Conservation (phyloP, 2,329 filamentous ascomycete species). For the Arthrobotrys entomopaga region DNA sequence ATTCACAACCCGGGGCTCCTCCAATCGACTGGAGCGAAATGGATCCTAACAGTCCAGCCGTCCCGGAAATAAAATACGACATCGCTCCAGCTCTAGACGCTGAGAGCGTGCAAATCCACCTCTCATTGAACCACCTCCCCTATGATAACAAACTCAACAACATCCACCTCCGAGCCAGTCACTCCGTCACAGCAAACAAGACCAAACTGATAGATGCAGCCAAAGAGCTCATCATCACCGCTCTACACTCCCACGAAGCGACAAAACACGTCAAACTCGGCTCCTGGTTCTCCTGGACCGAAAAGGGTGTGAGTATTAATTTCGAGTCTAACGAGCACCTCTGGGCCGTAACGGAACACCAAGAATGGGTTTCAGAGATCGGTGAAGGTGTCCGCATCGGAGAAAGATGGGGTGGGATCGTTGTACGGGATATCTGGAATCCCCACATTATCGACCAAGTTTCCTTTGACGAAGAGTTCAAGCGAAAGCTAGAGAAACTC, state of each 20-base stretch:
- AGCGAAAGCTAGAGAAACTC: constrained; percentile 15
- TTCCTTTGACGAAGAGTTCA: constrained; percentile 15
- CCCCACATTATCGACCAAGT: constrained; percentile 21
- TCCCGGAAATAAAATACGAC: background rate
- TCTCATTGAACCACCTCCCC: constrained; percentile 22
- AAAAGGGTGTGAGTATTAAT: constrained; percentile 31
- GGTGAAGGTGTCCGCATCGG: constrained; percentile 23
- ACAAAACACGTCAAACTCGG: constrained; percentile 28
- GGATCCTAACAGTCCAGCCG: too few relatives aligned
- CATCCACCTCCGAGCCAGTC: constrained; percentile 30
- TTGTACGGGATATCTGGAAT: constrained; percentile 44
- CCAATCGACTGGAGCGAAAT: too few relatives aligned
- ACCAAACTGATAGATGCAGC: constrained; percentile 27
- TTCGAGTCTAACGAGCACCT: constrained; percentile 33
- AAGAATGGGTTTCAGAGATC: constrained; percentile 26
- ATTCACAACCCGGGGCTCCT: too few relatives aligned
- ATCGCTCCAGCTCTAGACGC: background rate
- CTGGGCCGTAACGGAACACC: constrained; percentile 37
- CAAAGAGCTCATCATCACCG: constrained; percentile 14
- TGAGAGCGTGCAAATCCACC: constrained; percentile 28
- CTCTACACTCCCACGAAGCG: constrained; percentile 27
- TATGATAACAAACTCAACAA: constrained; percentile 39
- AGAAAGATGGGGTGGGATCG: constrained; percentile 47
- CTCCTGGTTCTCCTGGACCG: constrained; percentile 51
- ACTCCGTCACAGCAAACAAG: constrained; percentile 30